Evolutionary conservation across 257 asterid species (phyloP), one percentile per base, ranked within the genome.

Genomic region (Fraxinus pennsylvanica): DNA sequence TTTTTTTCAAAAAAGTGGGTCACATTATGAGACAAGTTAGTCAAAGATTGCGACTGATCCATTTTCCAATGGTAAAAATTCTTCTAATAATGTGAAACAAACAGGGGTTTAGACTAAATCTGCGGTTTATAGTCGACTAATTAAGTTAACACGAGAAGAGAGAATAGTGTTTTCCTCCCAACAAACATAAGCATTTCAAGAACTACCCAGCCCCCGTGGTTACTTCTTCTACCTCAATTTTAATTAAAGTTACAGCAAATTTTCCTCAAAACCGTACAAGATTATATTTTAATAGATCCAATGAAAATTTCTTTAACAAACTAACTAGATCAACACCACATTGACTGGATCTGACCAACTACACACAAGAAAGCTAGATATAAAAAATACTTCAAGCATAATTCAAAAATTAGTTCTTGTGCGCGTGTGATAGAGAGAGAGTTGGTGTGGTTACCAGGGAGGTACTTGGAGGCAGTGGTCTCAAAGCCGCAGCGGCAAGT

Each of bases 401-500:
- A 52, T 14, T 52, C 21, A 4, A 15, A 54, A 14, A 6, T 15
- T 47, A 47, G 57, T 3, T 14, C 14, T 10, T 2, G 15, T 43
- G 47, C 47, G 14, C 47, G 50, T 10, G 68, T 6, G 67, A 0
- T 68, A 12, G 45, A n/a, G 73, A 10, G 41, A 47, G 76, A 67
- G 75, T 63, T 43, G 72, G 32, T 25, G 2, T 1, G 4, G 25
- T 80, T 69, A 92, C 97, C 90, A 9, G 82, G 15, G 77, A 87
- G 82, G 27, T 82, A 74, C 29, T 32, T 74, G 45, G 90, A 50
- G 78, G 91, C 92, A 15, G 79, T 65, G 72, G 88, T 91, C 82
- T 92, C 96, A 52, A 76, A 92, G 45, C 88, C 90, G 41, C 78
- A 84, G 68, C 85, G 83, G 85, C 90, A 86, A 70, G 80, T 80